Evolutionary conservation across 768 basidiomycete species (phyloP).

Genomic region (Paxillus involutus): DNA sequence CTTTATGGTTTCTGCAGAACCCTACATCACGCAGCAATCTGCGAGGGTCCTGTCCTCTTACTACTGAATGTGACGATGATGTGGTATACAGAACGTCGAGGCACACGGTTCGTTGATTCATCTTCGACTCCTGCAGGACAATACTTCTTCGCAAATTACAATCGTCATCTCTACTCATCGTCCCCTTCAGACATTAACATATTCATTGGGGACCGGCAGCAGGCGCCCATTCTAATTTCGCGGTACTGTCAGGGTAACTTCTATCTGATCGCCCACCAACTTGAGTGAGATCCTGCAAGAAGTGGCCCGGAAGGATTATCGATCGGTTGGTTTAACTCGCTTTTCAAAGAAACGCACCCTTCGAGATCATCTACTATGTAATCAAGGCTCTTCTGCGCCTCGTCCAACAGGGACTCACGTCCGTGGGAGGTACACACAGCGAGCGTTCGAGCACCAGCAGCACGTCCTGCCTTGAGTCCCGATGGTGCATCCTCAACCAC

Average conservation of each 20-base stretch:
- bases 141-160: neutral
- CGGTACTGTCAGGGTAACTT: constrained; percentile 15
- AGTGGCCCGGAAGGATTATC: neutral
- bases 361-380: constrained; percentile 71
- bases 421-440: constrained; percentile 84
- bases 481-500: constrained; percentile 91
- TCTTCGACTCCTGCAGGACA: neutral
- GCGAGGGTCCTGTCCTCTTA: too few species aligned
- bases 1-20: neutral
- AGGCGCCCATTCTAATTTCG: constrained; percentile 8
- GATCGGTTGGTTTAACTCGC: neutral
- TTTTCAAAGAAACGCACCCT: constrained; percentile 42
- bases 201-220: neutral
- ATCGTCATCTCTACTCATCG: neutral
- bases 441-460: constrained; percentile 73
- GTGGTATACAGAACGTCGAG: neutral
- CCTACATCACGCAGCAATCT: neutral
- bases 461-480: constrained; percentile 71
- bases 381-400: constrained; percentile 42
- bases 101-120: neutral
- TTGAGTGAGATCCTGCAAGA: constrained; percentile 19
- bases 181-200: neutral
- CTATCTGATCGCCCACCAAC: constrained; percentile 19
- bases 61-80: too few species aligned
- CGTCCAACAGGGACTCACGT: constrained; percentile 49